These are phyloP conservation scores for Boletus mariae DNA, from an alignment of 1,284 basidiomycete species.

Conservation along the genomic window DNA sequence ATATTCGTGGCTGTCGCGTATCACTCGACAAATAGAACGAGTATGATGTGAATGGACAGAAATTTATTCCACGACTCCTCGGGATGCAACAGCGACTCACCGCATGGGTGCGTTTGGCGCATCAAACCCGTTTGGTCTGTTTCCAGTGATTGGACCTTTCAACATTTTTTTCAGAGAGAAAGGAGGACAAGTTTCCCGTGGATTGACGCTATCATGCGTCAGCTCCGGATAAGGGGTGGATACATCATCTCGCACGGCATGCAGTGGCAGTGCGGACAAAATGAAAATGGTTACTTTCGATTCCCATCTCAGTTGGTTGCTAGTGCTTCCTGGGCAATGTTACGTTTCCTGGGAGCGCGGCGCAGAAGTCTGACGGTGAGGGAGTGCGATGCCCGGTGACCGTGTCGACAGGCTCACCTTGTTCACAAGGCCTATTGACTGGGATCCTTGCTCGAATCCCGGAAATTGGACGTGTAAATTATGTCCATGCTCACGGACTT, in stretches of 20 bases:
- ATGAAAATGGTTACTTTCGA: slow-evolving; percentile 26
- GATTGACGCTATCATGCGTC: slow-evolving; percentile 41
- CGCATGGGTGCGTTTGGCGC: slow-evolving; percentile 4
- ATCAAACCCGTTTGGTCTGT: slow-evolving; percentile 1
- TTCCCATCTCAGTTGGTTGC: slow-evolving; percentile 28
- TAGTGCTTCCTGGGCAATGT: slow-evolving; percentile 48
- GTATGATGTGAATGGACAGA: slow-evolving; percentile 5
- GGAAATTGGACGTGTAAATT: slow-evolving; percentile 32
- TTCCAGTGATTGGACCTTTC: neutral
- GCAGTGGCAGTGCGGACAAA: slow-evolving; percentile 40
- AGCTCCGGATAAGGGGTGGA: slow-evolving; percentile 35
- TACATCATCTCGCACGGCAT: slow-evolving; percentile 48
- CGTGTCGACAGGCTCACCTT: slow-evolving; percentile 7
- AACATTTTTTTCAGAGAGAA: slow-evolving; percentile 22
- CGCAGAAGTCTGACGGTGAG: slow-evolving; percentile 43
- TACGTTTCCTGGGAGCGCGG: slow-evolving; percentile 55
- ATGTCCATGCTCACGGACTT: slow-evolving; percentile 11
- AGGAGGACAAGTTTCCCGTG: slow-evolving; percentile 36
- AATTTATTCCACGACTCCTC: slow-evolving; percentile 14
- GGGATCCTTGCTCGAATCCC: slow-evolving; percentile 23
- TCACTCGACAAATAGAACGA: neutral
- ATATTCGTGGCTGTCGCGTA: neutral
- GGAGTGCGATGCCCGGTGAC: slow-evolving; percentile 20
- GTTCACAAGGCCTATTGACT: slow-evolving; percentile 19
- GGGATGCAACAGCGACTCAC: slow-evolving; percentile 2